Percentiles rank a stretch among this genome's conserved stretches.
Evolutionary conservation across 1,284 basidiomycete genomes (phyloP).

Genomic region (Trichosporon sp.): DNA sequence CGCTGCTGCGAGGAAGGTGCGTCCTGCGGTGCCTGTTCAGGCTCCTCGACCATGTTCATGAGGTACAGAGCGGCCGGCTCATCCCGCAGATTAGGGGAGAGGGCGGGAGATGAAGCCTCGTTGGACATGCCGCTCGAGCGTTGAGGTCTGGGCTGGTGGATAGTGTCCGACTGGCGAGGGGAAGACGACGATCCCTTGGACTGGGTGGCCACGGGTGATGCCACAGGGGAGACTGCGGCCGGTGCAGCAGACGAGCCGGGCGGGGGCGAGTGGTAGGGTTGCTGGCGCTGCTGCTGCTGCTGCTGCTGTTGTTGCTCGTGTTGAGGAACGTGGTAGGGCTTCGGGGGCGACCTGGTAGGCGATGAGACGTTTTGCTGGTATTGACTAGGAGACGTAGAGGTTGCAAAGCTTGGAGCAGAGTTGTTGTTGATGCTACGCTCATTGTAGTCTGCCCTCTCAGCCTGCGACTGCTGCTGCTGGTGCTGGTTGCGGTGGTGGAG

Average conservation of each 20-base stretch:
- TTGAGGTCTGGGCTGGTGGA: neutral
- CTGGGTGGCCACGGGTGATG: neutral
- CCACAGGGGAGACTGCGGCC: neutral
- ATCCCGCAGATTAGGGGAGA: slow-evolving; percentile 21
- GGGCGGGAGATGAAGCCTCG: neutral
- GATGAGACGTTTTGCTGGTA: neutral
- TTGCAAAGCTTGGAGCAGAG: neutral
- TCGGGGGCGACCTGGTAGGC: neutral
- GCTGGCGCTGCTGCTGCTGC: neutral
- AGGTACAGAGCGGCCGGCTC: slow-evolving; percentile 44
- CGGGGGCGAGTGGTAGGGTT: neutral
- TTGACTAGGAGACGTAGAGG: neutral
- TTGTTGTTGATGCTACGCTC: neutral
- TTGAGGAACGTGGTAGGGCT: no score
- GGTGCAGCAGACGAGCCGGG: neutral
- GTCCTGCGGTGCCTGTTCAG: neutral
- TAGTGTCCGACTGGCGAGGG: neutral
- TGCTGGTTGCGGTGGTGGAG: neutral
- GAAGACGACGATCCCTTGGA: neutral
- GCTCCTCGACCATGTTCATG: slow-evolving; percentile 46
- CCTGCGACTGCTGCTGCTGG: neutral
- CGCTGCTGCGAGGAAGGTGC: neutral
- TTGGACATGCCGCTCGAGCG: slow-evolving; percentile 4
- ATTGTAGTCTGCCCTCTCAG: neutral
- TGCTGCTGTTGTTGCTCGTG: neutral